These are phyloP conservation scores for Hygrophorus russula DNA, from an alignment of 768 basidiomycete species.

Conservation along the genomic window DNA sequence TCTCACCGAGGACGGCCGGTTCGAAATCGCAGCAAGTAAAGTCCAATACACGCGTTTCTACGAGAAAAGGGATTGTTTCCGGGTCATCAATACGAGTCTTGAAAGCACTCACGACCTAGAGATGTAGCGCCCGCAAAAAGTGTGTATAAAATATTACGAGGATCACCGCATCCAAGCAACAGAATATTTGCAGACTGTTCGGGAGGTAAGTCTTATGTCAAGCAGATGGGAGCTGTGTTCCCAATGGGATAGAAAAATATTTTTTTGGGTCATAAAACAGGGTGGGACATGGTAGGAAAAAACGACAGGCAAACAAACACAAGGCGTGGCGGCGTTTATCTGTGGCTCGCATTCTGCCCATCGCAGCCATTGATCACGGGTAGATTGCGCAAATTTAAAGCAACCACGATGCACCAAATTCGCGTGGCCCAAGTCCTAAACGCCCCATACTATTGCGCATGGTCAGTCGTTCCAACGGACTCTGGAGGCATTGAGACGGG, in stretches of 20 bases:
- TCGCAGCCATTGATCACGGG: too few relatives aligned
- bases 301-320: too few relatives aligned
- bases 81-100: background rate
- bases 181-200: conserved; percentile 38
- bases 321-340: background rate
- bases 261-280: conserved; percentile 30
- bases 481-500: too few relatives aligned
- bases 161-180: conserved; percentile 48
- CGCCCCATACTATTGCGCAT: too few relatives aligned
- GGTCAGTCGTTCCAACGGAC: too few relatives aligned
- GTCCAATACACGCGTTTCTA: conserved; percentile 24
- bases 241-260: conserved; percentile 48
- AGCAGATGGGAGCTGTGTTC: conserved; percentile 41
- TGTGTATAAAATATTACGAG: conserved; percentile 42
- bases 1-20: conserved; percentile 31
- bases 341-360: too few relatives aligned
- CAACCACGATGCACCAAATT: too few relatives aligned
- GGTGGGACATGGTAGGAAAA: conserved; percentile 27
- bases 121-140: conserved; percentile 18
- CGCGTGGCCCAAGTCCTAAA: too few relatives aligned
- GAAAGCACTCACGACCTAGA: conserved; percentile 1
- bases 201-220: conserved; percentile 35
- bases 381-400: too few relatives aligned
- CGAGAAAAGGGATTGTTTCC: background rate
- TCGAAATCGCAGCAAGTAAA: conserved; percentile 43